These are phyloP conservation scores for Pleurotus tuoliensis DNA, from an alignment of 768 basidiomycete genomes.

Conservation along the genomic window DNA sequence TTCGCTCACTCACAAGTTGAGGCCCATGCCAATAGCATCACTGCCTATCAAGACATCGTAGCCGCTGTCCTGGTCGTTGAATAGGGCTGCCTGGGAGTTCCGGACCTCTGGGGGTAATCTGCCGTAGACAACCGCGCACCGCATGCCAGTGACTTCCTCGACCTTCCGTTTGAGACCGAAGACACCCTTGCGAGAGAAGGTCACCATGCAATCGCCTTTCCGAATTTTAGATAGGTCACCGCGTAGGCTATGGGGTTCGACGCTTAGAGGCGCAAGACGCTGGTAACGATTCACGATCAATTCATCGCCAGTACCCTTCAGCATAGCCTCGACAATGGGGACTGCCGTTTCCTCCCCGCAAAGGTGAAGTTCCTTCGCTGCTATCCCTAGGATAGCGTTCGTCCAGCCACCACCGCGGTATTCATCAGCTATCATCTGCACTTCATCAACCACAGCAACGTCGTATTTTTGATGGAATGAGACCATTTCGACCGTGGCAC, in stretches of 20 bases:
- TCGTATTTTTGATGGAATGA: conserved; percentile 41
- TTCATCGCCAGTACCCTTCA: conserved; percentile 80
- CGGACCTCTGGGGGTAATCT: conserved; percentile 87
- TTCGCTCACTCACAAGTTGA: conserved; percentile 76
- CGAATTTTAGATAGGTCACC: conserved; percentile 57
- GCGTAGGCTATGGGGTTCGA: conserved; percentile 61
- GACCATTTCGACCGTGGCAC: conserved; percentile 95
- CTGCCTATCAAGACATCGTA: conserved; percentile 91
- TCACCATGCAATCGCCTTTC: conserved; percentile 88
- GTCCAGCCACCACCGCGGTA: conserved; percentile 85
- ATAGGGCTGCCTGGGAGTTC: conserved; percentile 87
- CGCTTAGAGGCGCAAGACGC: conserved; percentile 79
- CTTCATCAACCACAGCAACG: conserved; percentile 94
- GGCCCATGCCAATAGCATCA: conserved; percentile 96
- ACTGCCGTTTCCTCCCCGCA: conserved; percentile 95
- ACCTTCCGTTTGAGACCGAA: conserved; percentile 72
- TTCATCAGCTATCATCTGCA: conserved; percentile 87
- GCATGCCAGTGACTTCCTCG: conserved; percentile 67
- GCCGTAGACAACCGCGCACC: conserved; percentile 92
- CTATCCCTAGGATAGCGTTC: conserved; percentile 66
- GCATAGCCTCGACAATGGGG: conserved; percentile 65
- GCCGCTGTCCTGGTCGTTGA: conserved; percentile 81
- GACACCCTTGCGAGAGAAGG: conserved; percentile 74
- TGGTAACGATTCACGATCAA: conserved; percentile 78
- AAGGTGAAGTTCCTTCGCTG: conserved; percentile 83